phyloP scores from a whole-genome alignment of 306 rosid genomes.

The Pachyrhizus erosus region DNA sequence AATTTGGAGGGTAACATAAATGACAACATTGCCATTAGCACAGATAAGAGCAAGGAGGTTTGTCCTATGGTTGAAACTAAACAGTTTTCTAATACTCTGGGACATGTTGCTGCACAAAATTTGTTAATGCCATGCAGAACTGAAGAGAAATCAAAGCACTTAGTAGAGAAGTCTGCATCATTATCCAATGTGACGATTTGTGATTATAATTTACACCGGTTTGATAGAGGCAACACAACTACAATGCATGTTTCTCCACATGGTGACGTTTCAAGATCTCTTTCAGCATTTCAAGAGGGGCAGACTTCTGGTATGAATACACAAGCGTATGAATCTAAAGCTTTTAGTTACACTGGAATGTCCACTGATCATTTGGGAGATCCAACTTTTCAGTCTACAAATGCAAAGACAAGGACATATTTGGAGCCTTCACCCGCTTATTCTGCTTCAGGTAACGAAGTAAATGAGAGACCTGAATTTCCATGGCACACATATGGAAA shows the following conservation, averaged over 20 bases:
- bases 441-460: conserved; percentile 51
- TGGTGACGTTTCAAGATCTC: conserved; percentile 46
- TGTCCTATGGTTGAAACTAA: conserved; percentile 51
- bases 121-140: conserved; percentile 53
- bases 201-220: conserved; percentile 45
- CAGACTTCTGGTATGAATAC: conserved; percentile 39
- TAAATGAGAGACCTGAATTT: conserved; percentile 45
- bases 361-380: conserved; percentile 49
- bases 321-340: conserved; percentile 47
- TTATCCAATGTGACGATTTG: conserved; percentile 29
- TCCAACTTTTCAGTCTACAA: conserved; percentile 49
- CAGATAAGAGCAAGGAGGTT: conserved; percentile 48
- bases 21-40: conserved; percentile 33
- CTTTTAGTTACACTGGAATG: conserved; percentile 46
- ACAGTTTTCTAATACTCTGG: conserved; percentile 53
- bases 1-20: conserved; percentile 47
- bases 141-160: conserved; percentile 50
- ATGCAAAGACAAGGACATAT: conserved; percentile 44
- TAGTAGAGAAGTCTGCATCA: conserved; percentile 44
- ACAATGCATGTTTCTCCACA: conserved; percentile 43
- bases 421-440: conserved; percentile 51
- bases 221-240: conserved; percentile 46
- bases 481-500: conserved; percentile 45
- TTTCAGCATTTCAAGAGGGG: conserved; percentile 48
- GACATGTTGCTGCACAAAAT: conserved; percentile 46